Conservation (phyloP, 2,329 filamentous ascomycete species). For the Colletotrichum tofieldiae region DNA sequence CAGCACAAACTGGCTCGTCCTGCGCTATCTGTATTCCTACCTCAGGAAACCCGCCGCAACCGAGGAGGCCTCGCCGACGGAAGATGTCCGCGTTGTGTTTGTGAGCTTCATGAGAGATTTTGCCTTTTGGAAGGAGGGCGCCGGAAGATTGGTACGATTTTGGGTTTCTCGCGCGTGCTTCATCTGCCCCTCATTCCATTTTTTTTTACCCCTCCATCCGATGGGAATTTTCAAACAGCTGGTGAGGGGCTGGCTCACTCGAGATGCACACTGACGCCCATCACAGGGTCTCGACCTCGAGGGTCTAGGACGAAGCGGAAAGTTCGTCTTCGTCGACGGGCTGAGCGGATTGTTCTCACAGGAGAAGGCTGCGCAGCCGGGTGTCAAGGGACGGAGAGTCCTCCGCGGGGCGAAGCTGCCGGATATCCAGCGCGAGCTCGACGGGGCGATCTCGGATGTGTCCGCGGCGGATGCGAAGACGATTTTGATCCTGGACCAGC, state of each 20-base stretch:
- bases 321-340: constrained; percentile 84
- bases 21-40: constrained; percentile 69
- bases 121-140: constrained; percentile 83
- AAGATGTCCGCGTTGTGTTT: constrained; percentile 74
- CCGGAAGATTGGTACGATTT: constrained; percentile 73
- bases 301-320: constrained; percentile 68
- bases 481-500: constrained; percentile 77
- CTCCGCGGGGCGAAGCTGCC: constrained; percentile 53
- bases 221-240: constrained; percentile 6
- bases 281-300: constrained; percentile 80
- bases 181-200: neutral
- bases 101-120: constrained; percentile 87
- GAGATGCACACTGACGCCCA: neutral
- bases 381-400: constrained; percentile 39
- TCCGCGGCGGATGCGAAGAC: constrained; percentile 58
- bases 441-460: constrained; percentile 59
- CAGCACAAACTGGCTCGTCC: constrained; percentile 76
- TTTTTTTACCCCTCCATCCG: constrained; percentile 7
- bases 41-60: constrained; percentile 48
- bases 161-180: constrained; percentile 19
- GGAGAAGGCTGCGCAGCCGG: constrained; percentile 20
- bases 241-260: neutral
- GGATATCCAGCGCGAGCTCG: constrained; percentile 58
- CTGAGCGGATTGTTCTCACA: constrained; percentile 70
- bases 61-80: constrained; percentile 35